Evolutionary conservation across 805 yeast species (phyloP).

Genomic region (Ogataea populi-albae): DNA sequence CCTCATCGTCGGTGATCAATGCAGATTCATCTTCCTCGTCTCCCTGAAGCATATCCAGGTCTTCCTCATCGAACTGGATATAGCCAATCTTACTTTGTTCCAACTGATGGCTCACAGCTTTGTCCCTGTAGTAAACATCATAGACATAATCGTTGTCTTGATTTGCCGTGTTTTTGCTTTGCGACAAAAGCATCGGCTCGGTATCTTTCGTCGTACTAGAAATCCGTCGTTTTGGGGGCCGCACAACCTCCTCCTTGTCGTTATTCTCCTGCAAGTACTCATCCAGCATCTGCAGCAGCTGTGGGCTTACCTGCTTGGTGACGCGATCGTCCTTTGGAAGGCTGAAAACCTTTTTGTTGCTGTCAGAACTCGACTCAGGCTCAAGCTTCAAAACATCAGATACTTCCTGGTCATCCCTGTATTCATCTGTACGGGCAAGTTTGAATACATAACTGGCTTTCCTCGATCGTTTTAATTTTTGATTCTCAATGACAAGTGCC

Average conservation of each 20-base stretch:
- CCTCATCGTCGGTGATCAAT: conserved; percentile 62
- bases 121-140: conserved; percentile 77
- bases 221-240: conserved; percentile 30
- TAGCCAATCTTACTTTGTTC: conserved; percentile 45
- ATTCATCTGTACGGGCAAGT: conserved; percentile 46
- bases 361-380: conserved; percentile 6
- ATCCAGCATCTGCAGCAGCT: conserved; percentile 71
- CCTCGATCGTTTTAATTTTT: conserved; percentile 39
- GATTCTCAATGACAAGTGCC: conserved; percentile 57
- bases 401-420: conserved; percentile 16
- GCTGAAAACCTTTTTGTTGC: conserved; percentile 23
- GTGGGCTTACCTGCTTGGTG: conserved; percentile 45
- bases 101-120: conserved; percentile 43
- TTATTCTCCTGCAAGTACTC: conserved; percentile 48
- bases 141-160: conserved; percentile 70
- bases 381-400: conserved; percentile 21
- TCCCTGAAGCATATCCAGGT: conserved; percentile 26
- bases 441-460: conserved; percentile 40
- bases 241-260: conserved; percentile 15
- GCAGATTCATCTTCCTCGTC: conserved; percentile 38
- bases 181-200: no score
- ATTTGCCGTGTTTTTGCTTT: conserved; percentile 1
- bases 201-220: conserved; percentile 24
- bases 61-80: conserved; percentile 55
- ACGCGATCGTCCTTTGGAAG: conserved; percentile 19